Percentiles rank a stretch among this genome's conserved stretches.
These are phyloP conservation scores for Metarhizium album DNA, from an alignment of 2,329 filamentous ascomycete genomes.

Conservation along the genomic window DNA sequence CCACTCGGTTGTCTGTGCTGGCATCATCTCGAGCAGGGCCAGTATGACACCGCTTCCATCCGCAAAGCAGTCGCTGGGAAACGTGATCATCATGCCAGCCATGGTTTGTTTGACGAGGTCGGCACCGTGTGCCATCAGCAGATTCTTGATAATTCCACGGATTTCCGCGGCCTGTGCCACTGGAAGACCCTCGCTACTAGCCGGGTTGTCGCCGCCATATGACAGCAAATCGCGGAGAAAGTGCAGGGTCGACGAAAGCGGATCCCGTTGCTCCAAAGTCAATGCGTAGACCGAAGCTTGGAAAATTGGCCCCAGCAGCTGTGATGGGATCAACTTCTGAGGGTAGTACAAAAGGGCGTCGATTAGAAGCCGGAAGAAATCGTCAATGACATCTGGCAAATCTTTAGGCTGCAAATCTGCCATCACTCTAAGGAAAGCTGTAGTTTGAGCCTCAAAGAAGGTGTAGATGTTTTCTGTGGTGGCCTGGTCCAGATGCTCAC, in stretches of 20 bases:
- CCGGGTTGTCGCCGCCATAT: constrained; percentile 70
- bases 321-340: constrained; percentile 67
- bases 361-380: constrained; percentile 88
- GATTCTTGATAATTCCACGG: constrained; percentile 58
- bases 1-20: constrained; percentile 69
- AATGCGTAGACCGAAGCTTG: constrained; percentile 79
- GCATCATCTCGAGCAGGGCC: constrained; percentile 77
- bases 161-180: constrained; percentile 57
- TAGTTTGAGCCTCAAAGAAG: constrained; percentile 91
- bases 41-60: constrained; percentile 91
- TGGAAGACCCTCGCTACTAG: constrained; percentile 45
- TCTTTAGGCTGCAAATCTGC: constrained; percentile 68
- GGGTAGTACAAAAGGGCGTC: constrained; percentile 93
- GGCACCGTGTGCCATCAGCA: constrained; percentile 62
- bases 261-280: constrained; percentile 82
- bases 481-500: constrained; percentile 70
- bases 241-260: constrained; percentile 81
- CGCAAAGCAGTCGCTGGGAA: constrained; percentile 89
- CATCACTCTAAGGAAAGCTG: constrained; percentile 79
- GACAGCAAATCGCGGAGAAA: constrained; percentile 86
- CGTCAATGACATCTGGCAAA: constrained; percentile 78
- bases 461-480: constrained; percentile 82
- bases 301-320: constrained; percentile 72
- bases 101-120: constrained; percentile 77
- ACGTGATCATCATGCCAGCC: constrained; percentile 98